Evolutionary conservation across 192 early-diverging fungal genomes (phyloP), one percentile per base, ranked within the genome.

Genomic region (Mycoemilia scoparia): DNA sequence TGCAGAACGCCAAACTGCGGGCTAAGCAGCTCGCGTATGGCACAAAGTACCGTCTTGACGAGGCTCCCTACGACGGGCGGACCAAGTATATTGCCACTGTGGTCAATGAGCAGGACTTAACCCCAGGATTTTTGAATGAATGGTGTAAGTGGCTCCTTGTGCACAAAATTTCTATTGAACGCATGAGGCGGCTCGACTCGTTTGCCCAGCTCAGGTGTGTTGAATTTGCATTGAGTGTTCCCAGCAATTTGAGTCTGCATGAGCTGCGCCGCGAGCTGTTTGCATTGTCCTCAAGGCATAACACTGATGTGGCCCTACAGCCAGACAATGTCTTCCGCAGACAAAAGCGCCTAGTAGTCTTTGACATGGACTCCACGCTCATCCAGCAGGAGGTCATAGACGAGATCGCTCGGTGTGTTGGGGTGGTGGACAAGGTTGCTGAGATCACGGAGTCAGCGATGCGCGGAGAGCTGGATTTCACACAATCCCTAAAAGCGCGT

Each of bases 321-420:
- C 69, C 67, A 3, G 73, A 84, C 60, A 79, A 84, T 36, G 81
- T 93, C 5, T 92, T 79, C 54, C 59, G 90, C 21, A 65, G 70
- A 25, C 69, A 90, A 41, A 92, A 93, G 57, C 72, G 93, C 26
- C 67, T 98, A 35, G 88, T 89, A 4, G 86, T 98, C 16, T 98
- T 98, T 61, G 93, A 98, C 59, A 98, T 98, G 93, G 93, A 98
- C 54, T 92, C 87, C 3, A 98, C 93, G 4, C 50, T 98, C 21
- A 98, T 98, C 46, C 80, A 84, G 57, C 93, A 98, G 56, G 93
- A 98, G 40, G 90, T 96, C 17, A 98, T 98, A 69, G 93, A 98
- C 54, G 93, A 98, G 66, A 87, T 98, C 64, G 93, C 89, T 3
- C 63, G 77, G 18, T 63, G 81, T 43, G 76, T 85, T 8, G 90